phyloP scores from a whole-genome alignment of 2,329 filamentous ascomycete genomes.

The Aspergillus costaricaensis region DNA sequence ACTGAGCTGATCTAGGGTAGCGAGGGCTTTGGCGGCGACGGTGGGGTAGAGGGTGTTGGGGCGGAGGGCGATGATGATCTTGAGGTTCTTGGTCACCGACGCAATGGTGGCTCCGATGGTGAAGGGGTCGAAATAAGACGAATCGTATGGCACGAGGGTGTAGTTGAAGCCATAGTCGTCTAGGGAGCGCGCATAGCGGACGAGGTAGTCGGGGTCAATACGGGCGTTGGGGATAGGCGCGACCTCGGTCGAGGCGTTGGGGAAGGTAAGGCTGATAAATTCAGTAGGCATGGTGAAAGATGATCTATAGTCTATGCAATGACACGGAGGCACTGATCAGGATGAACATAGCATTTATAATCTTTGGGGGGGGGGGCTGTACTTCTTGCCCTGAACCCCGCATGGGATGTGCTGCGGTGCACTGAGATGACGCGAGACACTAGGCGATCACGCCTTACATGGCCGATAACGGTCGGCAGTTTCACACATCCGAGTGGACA shows the following conservation, averaged over 20 bases:
- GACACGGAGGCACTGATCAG: not conserved
- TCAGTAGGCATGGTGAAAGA: constrained; percentile 42
- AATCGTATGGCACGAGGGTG: constrained; percentile 62
- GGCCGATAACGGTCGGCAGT: not conserved
- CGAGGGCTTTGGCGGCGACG: constrained; percentile 62
- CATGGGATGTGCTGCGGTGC: not conserved
- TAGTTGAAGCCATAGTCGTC: constrained; percentile 65
- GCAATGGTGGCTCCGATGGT: constrained; percentile 62
- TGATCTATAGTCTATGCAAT: not conserved
- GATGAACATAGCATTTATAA: not conserved
- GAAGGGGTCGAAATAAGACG: constrained; percentile 58
- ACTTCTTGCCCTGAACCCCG: not conserved
- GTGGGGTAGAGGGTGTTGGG: constrained; percentile 65
- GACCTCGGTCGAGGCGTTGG: constrained; percentile 60
- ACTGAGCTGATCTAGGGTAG: constrained; percentile 63
- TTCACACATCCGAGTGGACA: not conserved
- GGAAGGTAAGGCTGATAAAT: constrained; percentile 62
- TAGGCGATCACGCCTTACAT: constrained; percentile 3
- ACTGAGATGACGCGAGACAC: constrained; percentile 1
- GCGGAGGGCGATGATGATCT: constrained; percentile 62
- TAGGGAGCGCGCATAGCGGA: constrained; percentile 58
- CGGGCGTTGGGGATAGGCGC: constrained; percentile 54
- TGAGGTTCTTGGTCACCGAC: constrained; percentile 59
- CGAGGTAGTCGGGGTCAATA: constrained; percentile 58
- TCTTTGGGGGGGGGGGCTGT: not conserved